A percentile compares a stretch with the other conserved stretches of the same genome.
These are phyloP conservation scores for Solanum rostratum DNA, from an alignment of 257 asterid genomes.

Conservation along the genomic window DNA sequence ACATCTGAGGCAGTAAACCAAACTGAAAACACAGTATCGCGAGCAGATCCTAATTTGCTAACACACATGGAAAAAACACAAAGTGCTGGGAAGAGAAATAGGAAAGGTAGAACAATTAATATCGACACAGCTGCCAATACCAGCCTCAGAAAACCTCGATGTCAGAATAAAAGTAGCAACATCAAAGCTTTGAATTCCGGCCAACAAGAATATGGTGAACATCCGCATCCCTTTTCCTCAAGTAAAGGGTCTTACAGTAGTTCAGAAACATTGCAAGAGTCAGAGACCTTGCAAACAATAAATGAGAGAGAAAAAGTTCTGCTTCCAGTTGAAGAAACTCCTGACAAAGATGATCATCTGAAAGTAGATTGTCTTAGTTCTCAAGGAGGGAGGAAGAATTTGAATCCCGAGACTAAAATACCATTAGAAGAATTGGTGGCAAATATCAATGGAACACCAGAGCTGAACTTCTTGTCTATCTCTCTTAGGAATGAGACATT, in stretches of 20 bases:
- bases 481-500: constrained; percentile 15
- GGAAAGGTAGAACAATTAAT: constrained; percentile 21
- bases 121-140: constrained; percentile 10
- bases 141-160: constrained; percentile 12
- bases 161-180: constrained; percentile 10
- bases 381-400: constrained; percentile 16
- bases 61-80: constrained; percentile 21
- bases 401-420: constrained; percentile 6
- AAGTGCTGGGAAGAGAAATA: constrained; percentile 54
- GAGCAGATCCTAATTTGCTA: constrained; percentile 24
- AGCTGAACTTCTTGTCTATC: constrained; percentile 25
- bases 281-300: constrained; percentile 15
- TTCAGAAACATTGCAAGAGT: constrained; percentile 13
- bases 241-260: constrained; percentile 2
- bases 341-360: constrained; percentile 20
- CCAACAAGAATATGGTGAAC: background rate
- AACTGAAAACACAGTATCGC: constrained; percentile 17
- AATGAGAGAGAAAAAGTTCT: constrained; percentile 16
- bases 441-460: constrained; percentile 46
- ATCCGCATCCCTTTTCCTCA: background rate
- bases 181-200: constrained; percentile 16
- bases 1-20: constrained; percentile 21
- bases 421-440: constrained; percentile 32
- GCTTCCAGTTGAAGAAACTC: constrained; percentile 20
- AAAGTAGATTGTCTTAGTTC: constrained; percentile 13